Conservation (phyloP, 2,329 filamentous ascomycete genomes). For the Monosporascus sp. region DNA sequence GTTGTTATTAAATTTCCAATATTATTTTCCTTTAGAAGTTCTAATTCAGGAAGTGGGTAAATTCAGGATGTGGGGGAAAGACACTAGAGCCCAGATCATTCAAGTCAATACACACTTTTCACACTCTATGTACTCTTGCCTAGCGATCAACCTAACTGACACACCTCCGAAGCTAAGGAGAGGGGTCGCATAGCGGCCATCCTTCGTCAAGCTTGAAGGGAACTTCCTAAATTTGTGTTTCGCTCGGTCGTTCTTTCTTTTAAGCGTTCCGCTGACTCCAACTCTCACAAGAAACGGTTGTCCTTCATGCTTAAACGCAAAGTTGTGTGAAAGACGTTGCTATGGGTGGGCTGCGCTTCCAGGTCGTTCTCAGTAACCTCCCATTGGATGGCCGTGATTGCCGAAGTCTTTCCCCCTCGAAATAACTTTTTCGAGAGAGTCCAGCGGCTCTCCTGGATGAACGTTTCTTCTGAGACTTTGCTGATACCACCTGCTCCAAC, state of each 20-base stretch:
- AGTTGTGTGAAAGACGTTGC: slow-evolving; percentile 23
- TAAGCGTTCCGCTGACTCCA: slow-evolving; percentile 23
- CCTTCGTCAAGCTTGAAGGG: slow-evolving; percentile 4
- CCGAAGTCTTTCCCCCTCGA: slow-evolving; percentile 7
- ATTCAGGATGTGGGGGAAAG: too few species aligned
- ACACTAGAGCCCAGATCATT: too few species aligned
- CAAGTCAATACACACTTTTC: too few species aligned
- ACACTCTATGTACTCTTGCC: too few species aligned
- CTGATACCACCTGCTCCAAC: slow-evolving; percentile 18
- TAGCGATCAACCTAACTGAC: too few species aligned
- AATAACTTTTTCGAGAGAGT: slow-evolving; percentile 18
- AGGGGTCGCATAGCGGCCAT: slow-evolving; percentile 13
- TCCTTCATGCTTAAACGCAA: slow-evolving; percentile 24
- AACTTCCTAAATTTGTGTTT: slow-evolving; percentile 16
- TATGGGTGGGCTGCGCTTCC: slow-evolving; percentile 17
- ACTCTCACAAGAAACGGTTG: slow-evolving; percentile 27
- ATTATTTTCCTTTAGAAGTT: too few species aligned
- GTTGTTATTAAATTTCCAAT: too few species aligned
- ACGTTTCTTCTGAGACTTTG: slow-evolving; percentile 11
- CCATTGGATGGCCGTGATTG: slow-evolving; percentile 24
- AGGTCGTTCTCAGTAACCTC: slow-evolving; percentile 25
- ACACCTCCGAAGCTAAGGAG: slow-evolving; percentile 20
- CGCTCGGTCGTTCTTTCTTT: slow-evolving; percentile 15
- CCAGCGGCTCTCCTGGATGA: slow-evolving; percentile 17
- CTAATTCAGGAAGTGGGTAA: too few species aligned